A percentile compares a stretch with the other conserved stretches of the same genome.
Evolutionary conservation across 768 basidiomycete species (phyloP).

Genomic region (Fomitopsis serialis): DNA sequence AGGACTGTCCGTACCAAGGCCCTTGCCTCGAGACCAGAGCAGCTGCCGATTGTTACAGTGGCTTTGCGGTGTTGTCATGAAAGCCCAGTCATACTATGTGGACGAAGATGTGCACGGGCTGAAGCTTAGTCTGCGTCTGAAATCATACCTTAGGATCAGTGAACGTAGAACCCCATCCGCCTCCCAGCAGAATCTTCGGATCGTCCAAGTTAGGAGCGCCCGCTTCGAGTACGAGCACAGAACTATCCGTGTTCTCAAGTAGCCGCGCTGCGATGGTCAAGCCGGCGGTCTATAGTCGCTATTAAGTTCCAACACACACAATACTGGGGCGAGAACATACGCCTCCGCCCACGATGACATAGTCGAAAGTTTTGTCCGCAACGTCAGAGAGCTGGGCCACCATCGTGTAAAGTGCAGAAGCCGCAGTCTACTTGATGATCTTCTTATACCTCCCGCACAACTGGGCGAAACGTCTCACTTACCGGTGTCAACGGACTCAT

Average conservation of each 20-base stretch:
- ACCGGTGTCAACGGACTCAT: too few relatives aligned
- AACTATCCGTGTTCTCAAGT: conserved; percentile 26
- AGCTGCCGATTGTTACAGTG: conserved; percentile 3
- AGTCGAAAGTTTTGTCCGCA: conserved; percentile 3
- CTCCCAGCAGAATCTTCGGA: conserved; percentile 6
- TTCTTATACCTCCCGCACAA: too few relatives aligned
- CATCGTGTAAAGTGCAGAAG: neutral
- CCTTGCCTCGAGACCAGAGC: conserved; percentile 6
- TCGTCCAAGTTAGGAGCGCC: conserved; percentile 13
- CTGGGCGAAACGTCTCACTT: too few relatives aligned
- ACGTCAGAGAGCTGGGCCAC: neutral
- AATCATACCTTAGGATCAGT: conserved; percentile 2
- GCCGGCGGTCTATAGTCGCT: conserved; percentile 18
- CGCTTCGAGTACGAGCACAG: conserved; percentile 31
- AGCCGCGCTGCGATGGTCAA: conserved; percentile 35
- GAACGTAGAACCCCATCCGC: neutral
- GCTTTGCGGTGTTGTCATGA: conserved; percentile 9
- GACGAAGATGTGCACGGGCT: neutral
- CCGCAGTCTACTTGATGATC: too few relatives aligned
- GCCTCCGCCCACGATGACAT: conserved; percentile 1
- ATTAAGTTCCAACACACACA: neutral
- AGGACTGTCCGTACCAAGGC: conserved; percentile 18
- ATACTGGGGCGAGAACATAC: neutral
- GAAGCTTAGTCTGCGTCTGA: neutral
- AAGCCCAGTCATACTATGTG: conserved; percentile 10